These are phyloP conservation scores for Endocalyx cinctus DNA, from an alignment of 2,329 filamentous ascomycete species.

Conservation along the genomic window DNA sequence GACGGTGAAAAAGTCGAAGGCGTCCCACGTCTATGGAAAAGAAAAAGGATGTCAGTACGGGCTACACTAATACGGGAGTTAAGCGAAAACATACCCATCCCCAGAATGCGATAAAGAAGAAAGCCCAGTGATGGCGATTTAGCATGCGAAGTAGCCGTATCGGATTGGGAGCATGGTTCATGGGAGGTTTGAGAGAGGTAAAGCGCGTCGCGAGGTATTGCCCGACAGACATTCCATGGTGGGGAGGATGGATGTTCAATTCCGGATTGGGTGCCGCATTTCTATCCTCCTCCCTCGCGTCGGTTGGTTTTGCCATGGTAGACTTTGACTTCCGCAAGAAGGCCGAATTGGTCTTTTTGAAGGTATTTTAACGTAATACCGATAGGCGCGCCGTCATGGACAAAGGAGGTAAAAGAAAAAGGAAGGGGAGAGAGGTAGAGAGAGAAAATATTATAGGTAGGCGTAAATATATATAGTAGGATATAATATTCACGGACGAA, in stretches of 20 bases:
- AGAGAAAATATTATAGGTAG: too few relatives aligned
- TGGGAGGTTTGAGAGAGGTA: conserved; percentile 52
- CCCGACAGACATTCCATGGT: conserved; percentile 44
- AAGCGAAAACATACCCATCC: conserved; percentile 44
- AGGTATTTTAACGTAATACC: too few relatives aligned
- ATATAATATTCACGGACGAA: too few relatives aligned
- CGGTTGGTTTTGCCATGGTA: too few relatives aligned
- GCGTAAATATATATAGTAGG: too few relatives aligned
- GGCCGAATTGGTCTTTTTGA: too few relatives aligned
- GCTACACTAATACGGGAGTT: neutral
- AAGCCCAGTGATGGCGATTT: conserved; percentile 47
- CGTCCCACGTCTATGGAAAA: conserved; percentile 51
- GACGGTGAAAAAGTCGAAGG: conserved; percentile 65
- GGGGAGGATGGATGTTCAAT: conserved; percentile 34
- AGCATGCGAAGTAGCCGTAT: conserved; percentile 45
- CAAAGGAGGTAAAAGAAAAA: too few relatives aligned
- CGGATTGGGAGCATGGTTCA: conserved; percentile 50
- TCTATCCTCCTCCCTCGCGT: too few relatives aligned
- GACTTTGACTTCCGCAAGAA: too few relatives aligned
- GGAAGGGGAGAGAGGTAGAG: too few relatives aligned
- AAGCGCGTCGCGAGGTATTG: conserved; percentile 49
- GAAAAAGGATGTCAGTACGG: conserved; percentile 5
- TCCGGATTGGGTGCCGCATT: too few relatives aligned
- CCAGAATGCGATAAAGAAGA: conserved; percentile 50
- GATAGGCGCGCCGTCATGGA: too few relatives aligned